Evolutionary conservation across 78 protist genomes (phyloP), one percentile per base, ranked within the genome.

Genomic region (Dictyostelium intermedium): DNA sequence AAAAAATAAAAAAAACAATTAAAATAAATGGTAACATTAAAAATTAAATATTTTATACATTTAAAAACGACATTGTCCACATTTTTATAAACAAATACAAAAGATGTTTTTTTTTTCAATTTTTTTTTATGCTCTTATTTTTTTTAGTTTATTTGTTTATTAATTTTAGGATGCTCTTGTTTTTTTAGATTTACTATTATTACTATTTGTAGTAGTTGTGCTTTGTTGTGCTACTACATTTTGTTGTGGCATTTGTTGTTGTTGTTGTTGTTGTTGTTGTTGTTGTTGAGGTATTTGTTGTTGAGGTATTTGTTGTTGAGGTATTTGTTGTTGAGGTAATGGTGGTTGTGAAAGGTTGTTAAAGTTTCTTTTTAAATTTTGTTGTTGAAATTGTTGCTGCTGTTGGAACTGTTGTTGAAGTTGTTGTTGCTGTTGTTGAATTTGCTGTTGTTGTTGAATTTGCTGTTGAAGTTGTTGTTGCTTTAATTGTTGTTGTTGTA

Each of bases 121-220:
- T n/a, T 7, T 70, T n/a, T 34, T n/a, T 70, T 14, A 70, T 70
- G 35, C 32, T n/a, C 39, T 37, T 37, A 25, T 9, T 11, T 66
- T 27, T 27, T 66, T 25, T n/a, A 25, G 5, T n/a, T 66, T 66
- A 25, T 66, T 66, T 66, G 27, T 7, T 27, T 66, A n/a, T 79
- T 47, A 79, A 13, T 47, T 43, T 82, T 56, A 82, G 41, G 47
- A 56, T 39, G 78, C 78, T 83, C 87, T 83, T 37, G 87, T 83
- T 66, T 83, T 83, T 69, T 83, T 83, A 30, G 84, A 79, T 79
- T 39, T 66, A 63, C 77, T 39, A 37, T 60, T 39, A 60, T 32
- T 35, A 61, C 35, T 61, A 34, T 37, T 35, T 20, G 25, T 61
- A 61, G 41, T 11, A 47, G 30, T 16, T 10, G 66, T 50, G 30